Base-by-base conservation (phyloP, 2,329 filamentous ascomycete genomes). In the Seiridium unicorne region DNA sequence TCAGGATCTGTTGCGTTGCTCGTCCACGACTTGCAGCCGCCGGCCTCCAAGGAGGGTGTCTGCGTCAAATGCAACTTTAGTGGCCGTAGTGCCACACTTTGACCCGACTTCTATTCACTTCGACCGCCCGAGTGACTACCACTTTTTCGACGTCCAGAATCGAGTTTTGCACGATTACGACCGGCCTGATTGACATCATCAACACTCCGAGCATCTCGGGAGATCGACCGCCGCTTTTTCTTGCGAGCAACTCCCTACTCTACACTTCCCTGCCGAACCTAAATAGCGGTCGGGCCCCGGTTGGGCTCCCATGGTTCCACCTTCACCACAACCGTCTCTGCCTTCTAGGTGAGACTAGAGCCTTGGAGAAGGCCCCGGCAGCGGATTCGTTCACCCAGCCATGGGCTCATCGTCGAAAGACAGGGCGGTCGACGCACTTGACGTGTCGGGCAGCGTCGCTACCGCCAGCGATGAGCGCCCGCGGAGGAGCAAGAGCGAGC, bases 1-100 rank as follows among this genome's bases (percentile, higher is more conserved):
- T 72, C 68, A 69, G 49, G 66, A 59, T 56, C 61, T 57, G 68
- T 65, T 70, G 69, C 69, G 70, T 72, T 70, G 70, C 68, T 65
- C 64, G 55, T 63, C 61, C 62, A 65, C 60, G 60, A 65, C 66
- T 63, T 67, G 65, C 65, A 68, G 60, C 69, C 68, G 68, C 69
- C 66, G 46, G 18, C 31, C 44, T 47, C 44, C 26, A 57, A 57
- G 18, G 36, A 47, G 44, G 55, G 35, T 36, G 40, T 47, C 13
- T 18, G 55, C 34, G 55, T 57, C 55, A 40, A 46, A 53, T 53
- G 49, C 47, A 49, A 49, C 18, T 49, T 32, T 49, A 32, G 47
- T 49, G 26, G 47, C 35, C n/a, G 18, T n/a, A 5, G 47, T 49
- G 47, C 47, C 47, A 31, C 47, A 35, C 13, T 32, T 49, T 26